Evolutionary conservation across 2,329 filamentous ascomycete genomes (phyloP).

Genomic region (Penicillium thymicola): DNA sequence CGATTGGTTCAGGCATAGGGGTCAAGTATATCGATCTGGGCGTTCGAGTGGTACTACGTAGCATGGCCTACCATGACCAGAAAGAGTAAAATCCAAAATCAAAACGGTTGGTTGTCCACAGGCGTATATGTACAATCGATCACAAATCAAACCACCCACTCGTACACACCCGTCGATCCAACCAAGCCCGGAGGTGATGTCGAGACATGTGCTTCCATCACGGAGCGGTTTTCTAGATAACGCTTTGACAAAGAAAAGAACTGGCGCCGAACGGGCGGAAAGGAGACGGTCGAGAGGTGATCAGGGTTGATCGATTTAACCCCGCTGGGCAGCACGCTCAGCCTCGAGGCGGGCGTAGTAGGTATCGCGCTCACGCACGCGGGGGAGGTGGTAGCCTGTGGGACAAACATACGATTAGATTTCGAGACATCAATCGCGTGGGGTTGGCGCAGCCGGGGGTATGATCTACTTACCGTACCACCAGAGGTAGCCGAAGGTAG

Average conservation of each 20-base stretch:
- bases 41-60: not conserved
- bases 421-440: not conserved
- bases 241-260: conserved; percentile 18
- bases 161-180: conserved; percentile 18
- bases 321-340: conserved; percentile 49
- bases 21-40: not conserved
- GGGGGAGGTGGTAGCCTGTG: conserved; percentile 62
- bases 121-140: conserved; percentile 35
- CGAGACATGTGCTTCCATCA: not conserved
- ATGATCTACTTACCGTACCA: conserved; percentile 58
- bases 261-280: conserved; percentile 18
- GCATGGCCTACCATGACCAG: not conserved
- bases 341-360: conserved; percentile 64
- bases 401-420: conserved; percentile 3
- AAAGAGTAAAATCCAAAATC: conserved; percentile 9
- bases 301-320: conserved; percentile 24
- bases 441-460: not conserved
- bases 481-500: conserved; percentile 62
- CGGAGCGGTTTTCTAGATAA: conserved; percentile 9
- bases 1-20: not conserved
- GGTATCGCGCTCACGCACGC: conserved; percentile 60
- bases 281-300: conserved; percentile 11
- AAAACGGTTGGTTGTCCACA: conserved; percentile 22
- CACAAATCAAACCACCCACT: conserved; percentile 16
- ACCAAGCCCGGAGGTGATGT: conserved; percentile 7